Evolutionary conservation across 2,329 filamentous ascomycete genomes (phyloP).

Genomic region (Aulographum hederae): DNA sequence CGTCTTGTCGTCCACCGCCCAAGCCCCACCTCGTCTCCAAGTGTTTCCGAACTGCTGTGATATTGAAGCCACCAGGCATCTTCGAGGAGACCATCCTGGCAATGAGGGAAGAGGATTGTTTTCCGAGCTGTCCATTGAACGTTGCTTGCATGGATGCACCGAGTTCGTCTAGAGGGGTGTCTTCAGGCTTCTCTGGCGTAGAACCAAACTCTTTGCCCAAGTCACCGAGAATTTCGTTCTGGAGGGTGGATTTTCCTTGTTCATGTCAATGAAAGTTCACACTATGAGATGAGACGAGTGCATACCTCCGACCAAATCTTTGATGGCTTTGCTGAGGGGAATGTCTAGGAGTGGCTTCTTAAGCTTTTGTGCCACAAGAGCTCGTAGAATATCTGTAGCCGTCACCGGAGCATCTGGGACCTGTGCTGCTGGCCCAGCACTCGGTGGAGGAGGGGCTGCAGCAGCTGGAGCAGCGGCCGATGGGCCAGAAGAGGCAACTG

Average conservation of each 20-base stretch:
- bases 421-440: slow-evolving; percentile 70
- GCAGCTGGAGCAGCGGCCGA: slow-evolving; percentile 35
- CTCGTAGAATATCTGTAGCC: slow-evolving; percentile 75
- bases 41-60: slow-evolving; percentile 88
- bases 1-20: slow-evolving; percentile 72
- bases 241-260: slow-evolving; percentile 90
- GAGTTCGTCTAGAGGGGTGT: slow-evolving; percentile 88
- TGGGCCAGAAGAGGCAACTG: slow-evolving; percentile 25
- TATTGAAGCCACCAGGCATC: slow-evolving; percentile 99
- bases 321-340: slow-evolving; percentile 90
- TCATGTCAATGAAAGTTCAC: slow-evolving; percentile 5
- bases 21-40: slow-evolving; percentile 88
- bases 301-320: slow-evolving; percentile 92
- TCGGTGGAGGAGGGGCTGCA: slow-evolving; percentile 40
- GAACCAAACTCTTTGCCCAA: slow-evolving; percentile 96
- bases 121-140: slow-evolving; percentile 97
- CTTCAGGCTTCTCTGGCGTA: slow-evolving; percentile 95
- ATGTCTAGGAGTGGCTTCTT: slow-evolving; percentile 86
- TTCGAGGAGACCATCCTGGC: slow-evolving; percentile 94
- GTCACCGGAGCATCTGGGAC: slow-evolving; percentile 75
- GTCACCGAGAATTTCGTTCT: slow-evolving; percentile 97
- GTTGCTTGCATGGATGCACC: slow-evolving; percentile 91
- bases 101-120: slow-evolving; percentile 84
- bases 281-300: slow-evolving; percentile 9
- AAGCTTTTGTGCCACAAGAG: slow-evolving; percentile 87